Percentiles rank a stretch among this genome's conserved stretches.
Conservation (phyloP, 495 filamentous ascomycete species). For the Bathelium albidoporum region DNA sequence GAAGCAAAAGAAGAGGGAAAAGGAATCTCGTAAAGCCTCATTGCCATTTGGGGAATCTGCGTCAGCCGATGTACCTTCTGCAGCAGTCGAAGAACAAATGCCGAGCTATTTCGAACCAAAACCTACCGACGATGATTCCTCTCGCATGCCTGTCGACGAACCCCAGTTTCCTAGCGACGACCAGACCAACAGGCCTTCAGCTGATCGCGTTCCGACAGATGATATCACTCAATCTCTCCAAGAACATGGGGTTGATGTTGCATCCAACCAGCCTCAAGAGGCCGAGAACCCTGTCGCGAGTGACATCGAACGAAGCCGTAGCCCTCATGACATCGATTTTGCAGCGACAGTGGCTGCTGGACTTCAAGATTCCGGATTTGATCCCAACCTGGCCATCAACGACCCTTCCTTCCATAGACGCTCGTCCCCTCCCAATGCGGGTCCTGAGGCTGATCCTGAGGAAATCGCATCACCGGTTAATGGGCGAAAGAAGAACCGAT, state of each 20-base stretch:
- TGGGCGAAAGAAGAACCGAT: constrained; percentile 17
- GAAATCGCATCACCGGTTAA: constrained; percentile 19
- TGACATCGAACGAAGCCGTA: neutral
- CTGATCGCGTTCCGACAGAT: neutral
- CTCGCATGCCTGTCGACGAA: neutral
- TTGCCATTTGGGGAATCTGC: neutral
- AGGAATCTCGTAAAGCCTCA: neutral
- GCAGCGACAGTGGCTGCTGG: constrained; percentile 20
- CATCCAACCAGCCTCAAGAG: neutral
- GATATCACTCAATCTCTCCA: neutral
- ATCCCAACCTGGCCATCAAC: constrained; percentile 27
- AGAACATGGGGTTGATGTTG: neutral
- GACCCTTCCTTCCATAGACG: constrained; percentile 24
- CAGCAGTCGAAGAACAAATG: neutral
- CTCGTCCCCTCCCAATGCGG: constrained; percentile 19
- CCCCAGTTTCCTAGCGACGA: neutral
- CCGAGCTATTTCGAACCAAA: neutral
- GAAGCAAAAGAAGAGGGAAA: constrained; percentile 26
- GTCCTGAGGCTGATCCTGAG: constrained; percentile 27
- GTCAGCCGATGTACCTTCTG: neutral
- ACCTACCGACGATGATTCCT: neutral
- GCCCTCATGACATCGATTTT: constrained; percentile 19
- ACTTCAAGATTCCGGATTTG: constrained; percentile 23
- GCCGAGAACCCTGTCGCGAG: neutral
- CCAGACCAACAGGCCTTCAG: neutral